Base-by-base conservation (phyloP, 164 flowering plant genomes). In the Sedum album region DNA sequence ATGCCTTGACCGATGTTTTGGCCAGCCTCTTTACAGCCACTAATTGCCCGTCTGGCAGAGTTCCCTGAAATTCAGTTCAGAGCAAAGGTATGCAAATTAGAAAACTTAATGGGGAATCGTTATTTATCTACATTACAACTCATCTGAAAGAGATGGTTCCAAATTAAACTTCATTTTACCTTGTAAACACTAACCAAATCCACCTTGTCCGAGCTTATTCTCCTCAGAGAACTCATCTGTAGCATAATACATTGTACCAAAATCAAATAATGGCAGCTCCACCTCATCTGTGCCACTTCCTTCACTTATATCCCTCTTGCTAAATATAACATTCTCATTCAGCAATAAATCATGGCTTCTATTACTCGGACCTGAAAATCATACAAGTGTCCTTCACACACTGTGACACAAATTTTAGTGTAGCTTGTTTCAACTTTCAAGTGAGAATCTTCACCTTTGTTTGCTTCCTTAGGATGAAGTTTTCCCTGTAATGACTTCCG, bases 171-270 rank as follows among this genome's bases (percentile, higher is more conserved):
- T 57, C 3, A 36, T 31, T 15, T 74, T 74, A 85, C 94, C 91
- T 82, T 88, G 74, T 88, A 85, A 65, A 88, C 94, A 48, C 69
- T n/a, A 15, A 4, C 94, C 94, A 72, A 86, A 88, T 41, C 94
- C 94, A 25, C 94, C 94, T 76, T 84, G 76, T 38, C 94, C 94
- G 0, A 86, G 78, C 67, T 82, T 82, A 60, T 85, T 84, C 20
- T 60, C 72, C 26, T 74, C 79, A 20, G 85, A 81, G 64, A 87
- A 87, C 42, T 80, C 77, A 49, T 82, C 38, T 0, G 91, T 85
- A 3, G 88, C 91, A 5, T 31, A 15, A 13, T 60, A 71, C 6
- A 87, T n/a, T 20, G 81, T 73, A 33, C 60, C 42, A 61, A 80
- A 69, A 73, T 87, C 86, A 57, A 77, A 79, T 69, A 83, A 49